Evolutionary conservation across 176 grass and related monocot species (phyloP), one percentile per base, ranked within the genome.

Genomic region (Carex kokanica): DNA sequence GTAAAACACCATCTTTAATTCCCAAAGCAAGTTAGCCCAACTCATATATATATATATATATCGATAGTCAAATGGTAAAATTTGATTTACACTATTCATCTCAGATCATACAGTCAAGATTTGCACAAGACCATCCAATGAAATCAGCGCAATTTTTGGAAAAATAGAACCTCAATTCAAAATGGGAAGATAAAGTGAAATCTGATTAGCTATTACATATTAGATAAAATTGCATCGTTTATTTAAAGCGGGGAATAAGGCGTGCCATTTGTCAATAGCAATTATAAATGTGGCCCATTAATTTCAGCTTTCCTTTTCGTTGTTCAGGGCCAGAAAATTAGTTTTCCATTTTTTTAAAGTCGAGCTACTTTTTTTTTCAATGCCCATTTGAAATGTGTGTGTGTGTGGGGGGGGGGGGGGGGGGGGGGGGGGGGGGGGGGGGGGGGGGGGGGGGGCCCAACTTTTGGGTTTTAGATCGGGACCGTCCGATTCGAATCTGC

Each of bases 291-390:
- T 34, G 14, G 69, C 36, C 69, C 13, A 49, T 3, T 34, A 41
- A 41, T 73, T 73, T n/a, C 17, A 73, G 36, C 36, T 73, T 73
- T 73, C 69, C 10, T 73, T 73, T 73, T 73, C 69, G 9, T 49
- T 49, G 29, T 41, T 73, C 6, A 16, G 32, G 34, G 40, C 69
- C 69, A 40, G 6, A 73, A 73, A 68, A 68, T 43, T 43, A 68
- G 24, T 14, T 29, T 29, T 68, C 23, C 4, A 15, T 34, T 13
- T 4, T 68, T 34, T 34, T 34, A 34, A 34, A 34, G 4, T 34
- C 32, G 32, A 34, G 3, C 32, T 34, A 34, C 4, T 34, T 34
- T 34, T 34, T 41, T 41, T 41, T 41, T 41, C 38, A 7, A 7
- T 41, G 38, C 38, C 38, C 7, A 41, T 41, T 41, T 7, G 38